Conservation (phyloP, 257 asterid genomes). For the Rauvolfia tetraphylla region DNA sequence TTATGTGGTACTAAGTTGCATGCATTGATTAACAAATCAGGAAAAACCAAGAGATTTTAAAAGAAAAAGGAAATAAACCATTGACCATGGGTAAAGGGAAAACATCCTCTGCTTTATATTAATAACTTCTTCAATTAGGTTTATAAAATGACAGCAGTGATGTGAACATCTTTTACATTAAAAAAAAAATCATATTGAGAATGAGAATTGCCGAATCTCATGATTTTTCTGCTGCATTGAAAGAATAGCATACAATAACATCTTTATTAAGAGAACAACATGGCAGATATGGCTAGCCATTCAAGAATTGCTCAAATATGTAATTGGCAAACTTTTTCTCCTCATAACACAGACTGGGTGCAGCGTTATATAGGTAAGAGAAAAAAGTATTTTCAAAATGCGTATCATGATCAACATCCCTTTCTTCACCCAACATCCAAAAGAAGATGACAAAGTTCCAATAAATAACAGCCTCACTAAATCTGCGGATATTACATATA, state of each 20-base stretch:
- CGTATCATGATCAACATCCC: too few relatives aligned
- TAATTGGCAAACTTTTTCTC: too few relatives aligned
- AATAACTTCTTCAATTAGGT: neutral
- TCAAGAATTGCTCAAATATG: neutral
- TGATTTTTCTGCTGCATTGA: neutral
- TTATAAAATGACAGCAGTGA: slow-evolving; percentile 1
- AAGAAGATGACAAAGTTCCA: neutral
- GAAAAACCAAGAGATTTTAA: neutral
- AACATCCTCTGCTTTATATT: neutral
- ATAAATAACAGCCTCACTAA: too few relatives aligned
- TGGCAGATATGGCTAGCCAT: neutral
- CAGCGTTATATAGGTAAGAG: too few relatives aligned
- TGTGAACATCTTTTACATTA: neutral
- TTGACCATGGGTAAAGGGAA: neutral
- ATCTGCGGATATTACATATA: too few relatives aligned
- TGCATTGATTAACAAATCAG: neutral
- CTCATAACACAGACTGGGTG: too few relatives aligned
- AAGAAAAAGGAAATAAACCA: neutral
- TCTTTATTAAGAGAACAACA: neutral
- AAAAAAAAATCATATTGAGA: neutral
- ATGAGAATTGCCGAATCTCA: neutral
- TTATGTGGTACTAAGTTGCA: neutral
- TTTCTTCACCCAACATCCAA: neutral
- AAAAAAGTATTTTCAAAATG: too few relatives aligned
- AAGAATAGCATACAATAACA: neutral